phyloP scores from a whole-genome alignment of 768 basidiomycete genomes.

The Rhizopogon roseolus region DNA sequence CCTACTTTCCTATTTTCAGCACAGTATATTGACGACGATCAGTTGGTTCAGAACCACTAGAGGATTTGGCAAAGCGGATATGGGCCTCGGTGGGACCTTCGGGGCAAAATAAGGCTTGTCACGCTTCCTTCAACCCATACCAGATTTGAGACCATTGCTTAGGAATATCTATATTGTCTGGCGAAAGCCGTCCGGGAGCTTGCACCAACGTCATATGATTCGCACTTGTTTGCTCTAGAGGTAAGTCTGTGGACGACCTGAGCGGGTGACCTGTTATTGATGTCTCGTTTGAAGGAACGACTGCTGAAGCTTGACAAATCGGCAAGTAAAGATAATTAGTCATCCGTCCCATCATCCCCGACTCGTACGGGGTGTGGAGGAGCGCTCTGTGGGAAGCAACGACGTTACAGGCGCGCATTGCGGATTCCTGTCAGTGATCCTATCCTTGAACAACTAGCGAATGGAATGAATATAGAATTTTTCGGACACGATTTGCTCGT shows the following conservation, averaged over 20 bases:
- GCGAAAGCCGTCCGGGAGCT: conserved; percentile 69
- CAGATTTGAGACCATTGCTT: background rate
- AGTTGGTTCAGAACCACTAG: conserved; percentile 86
- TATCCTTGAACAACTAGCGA: no score
- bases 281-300: background rate
- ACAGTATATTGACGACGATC: background rate
- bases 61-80: conserved; percentile 61
- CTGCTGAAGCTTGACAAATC: background rate
- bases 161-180: conserved; percentile 88
- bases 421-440: no score
- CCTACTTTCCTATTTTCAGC: background rate
- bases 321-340: background rate
- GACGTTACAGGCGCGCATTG: no score
- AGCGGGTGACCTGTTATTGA: background rate
- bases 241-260: conserved; percentile 28
- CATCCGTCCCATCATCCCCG: background rate
- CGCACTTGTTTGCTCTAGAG: conserved; percentile 75
- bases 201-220: conserved; percentile 69
- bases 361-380: no score
- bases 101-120: conserved; percentile 74
- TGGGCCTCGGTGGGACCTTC: conserved; percentile 80
- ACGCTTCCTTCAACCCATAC: background rate
- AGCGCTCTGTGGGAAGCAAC: no score
- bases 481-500: no score
- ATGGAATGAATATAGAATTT: no score